phyloP scores from a whole-genome alignment of 1,139 yeast species.

The Blastobotrys buckinghamii region DNA sequence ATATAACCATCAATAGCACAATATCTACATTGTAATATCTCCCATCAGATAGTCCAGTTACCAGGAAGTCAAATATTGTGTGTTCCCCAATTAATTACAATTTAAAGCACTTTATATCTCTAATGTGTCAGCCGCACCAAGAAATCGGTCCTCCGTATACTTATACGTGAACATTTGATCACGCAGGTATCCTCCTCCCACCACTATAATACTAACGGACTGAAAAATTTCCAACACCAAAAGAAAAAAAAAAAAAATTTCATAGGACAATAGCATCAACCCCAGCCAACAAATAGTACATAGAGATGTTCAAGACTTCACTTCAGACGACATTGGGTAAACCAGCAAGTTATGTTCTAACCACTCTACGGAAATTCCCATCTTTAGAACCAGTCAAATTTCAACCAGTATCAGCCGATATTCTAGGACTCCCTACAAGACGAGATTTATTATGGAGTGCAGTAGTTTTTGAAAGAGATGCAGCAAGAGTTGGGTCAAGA shows the following conservation, averaged over 20 bases:
- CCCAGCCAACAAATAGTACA: no score
- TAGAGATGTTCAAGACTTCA: background rate
- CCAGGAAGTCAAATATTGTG: no score
- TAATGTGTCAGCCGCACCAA: background rate
- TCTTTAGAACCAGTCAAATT: constrained; percentile 77
- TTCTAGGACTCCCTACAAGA: constrained; percentile 71
- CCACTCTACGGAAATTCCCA: constrained; percentile 82
- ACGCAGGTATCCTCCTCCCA: no score
- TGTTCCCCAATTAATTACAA: no score
- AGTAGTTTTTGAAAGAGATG: constrained; percentile 86
- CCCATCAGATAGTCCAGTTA: no score
- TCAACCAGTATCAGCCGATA: constrained; percentile 65
- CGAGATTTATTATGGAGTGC: constrained; percentile 94
- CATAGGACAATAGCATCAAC: background rate
- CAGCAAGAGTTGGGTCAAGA: constrained; percentile 81
- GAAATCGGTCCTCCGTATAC: background rate
- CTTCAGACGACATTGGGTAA: constrained; percentile 8
- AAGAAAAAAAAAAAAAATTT: background rate
- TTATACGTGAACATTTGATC: no score
- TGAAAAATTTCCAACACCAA: constrained; percentile 1
- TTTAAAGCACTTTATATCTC: no score
- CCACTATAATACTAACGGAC: background rate
- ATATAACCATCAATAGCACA: no score
- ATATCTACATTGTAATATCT: no score
- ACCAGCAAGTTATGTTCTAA: constrained; percentile 72